Evolutionary conservation across 2,329 filamentous ascomycete species (phyloP), one percentile per base, ranked within the genome.

Genomic region (Fusarium globosum): DNA sequence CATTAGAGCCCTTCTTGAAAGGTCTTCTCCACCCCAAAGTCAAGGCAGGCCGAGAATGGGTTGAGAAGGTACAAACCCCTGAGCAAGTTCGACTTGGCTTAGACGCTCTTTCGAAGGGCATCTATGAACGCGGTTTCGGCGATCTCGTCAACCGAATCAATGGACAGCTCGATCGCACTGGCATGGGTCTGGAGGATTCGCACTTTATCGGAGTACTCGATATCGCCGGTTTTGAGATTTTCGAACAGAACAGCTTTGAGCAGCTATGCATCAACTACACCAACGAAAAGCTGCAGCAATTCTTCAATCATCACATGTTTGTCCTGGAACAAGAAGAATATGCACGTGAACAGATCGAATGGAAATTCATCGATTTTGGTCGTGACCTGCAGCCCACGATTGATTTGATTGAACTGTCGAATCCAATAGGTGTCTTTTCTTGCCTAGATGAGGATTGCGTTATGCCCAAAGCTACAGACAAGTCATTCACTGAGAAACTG

Each of bases 251-350:
- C 85, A 98, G 96, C 85, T 99, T 99, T 79, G 96, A 99, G 82
- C 96, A 99, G 82, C 88, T 99, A 11, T 99, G 96, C 86, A 99
- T 99, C 88, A 99, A 99, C 83, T 99, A 99, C 83, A 98, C 97
- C 70, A 99, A 99, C 83, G 96, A 99, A 82, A 99, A 98, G 82
- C 90, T 99, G 12, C 96, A 99, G 80, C 96, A 99, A 77, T 99
- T 99, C 82, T 99, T 99, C 89, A 99, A 99, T 79, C 96, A 99
- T 81, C 97, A 99, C 85, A 99, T 99, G 96, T 99, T 99, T 80
- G 96, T 99, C 15, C 87, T 99, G 13, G 96, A 99, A 81, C 96
- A 99, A 79, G 96, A 99, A 82, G 96, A 99, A 81, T 99, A 99
- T 81, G 95, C 96, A 14, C 88, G 96, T 53, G 96, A 99, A 81